These are phyloP conservation scores for Serendipita sp. DNA, from an alignment of 768 basidiomycete genomes.

Conservation along the genomic window DNA sequence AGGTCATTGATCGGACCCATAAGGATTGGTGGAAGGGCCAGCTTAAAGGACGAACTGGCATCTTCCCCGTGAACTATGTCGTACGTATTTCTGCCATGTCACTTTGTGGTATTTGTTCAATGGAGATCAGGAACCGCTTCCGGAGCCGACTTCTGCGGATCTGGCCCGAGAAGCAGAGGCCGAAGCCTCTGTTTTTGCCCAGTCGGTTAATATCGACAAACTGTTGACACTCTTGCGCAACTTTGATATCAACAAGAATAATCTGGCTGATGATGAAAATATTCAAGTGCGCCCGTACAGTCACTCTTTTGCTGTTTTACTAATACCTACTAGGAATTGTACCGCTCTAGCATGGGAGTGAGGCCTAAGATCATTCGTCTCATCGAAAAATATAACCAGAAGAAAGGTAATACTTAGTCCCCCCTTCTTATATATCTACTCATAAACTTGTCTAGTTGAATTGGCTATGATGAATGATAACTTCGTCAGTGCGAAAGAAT, in stretches of 20 bases:
- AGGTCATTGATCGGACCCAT: slow-evolving; percentile 85
- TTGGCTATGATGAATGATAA: slow-evolving; percentile 89
- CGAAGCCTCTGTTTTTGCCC: slow-evolving; percentile 76
- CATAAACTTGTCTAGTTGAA: slow-evolving; percentile 42
- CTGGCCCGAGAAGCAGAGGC: slow-evolving; percentile 68
- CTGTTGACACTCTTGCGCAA: slow-evolving; percentile 56
- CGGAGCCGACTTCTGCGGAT: slow-evolving; percentile 65
- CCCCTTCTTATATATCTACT: background rate
- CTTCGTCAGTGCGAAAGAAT: slow-evolving; percentile 72
- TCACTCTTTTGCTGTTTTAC: slow-evolving; percentile 6
- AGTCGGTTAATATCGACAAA: slow-evolving; percentile 72
- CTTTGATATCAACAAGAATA: slow-evolving; percentile 62
- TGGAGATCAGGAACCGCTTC: slow-evolving; percentile 51
- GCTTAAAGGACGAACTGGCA: slow-evolving; percentile 74
- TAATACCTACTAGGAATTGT: slow-evolving; percentile 51
- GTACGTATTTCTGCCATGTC: slow-evolving; percentile 28
- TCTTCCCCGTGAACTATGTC: slow-evolving; percentile 95
- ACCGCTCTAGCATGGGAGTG: slow-evolving; percentile 74
- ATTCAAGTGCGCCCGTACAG: slow-evolving; percentile 40
- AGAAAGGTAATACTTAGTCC: slow-evolving; percentile 38
- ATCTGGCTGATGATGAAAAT: slow-evolving; percentile 82
- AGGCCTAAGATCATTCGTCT: slow-evolving; percentile 91
- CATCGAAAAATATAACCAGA: slow-evolving; percentile 95
- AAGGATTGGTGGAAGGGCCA: slow-evolving; percentile 98
- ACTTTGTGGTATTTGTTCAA: background rate